Percentiles rank a stretch among this genome's conserved stretches.
Conservation (phyloP, 495 filamentous ascomycete genomes). For the Annulohypoxylon maeteangense region DNA sequence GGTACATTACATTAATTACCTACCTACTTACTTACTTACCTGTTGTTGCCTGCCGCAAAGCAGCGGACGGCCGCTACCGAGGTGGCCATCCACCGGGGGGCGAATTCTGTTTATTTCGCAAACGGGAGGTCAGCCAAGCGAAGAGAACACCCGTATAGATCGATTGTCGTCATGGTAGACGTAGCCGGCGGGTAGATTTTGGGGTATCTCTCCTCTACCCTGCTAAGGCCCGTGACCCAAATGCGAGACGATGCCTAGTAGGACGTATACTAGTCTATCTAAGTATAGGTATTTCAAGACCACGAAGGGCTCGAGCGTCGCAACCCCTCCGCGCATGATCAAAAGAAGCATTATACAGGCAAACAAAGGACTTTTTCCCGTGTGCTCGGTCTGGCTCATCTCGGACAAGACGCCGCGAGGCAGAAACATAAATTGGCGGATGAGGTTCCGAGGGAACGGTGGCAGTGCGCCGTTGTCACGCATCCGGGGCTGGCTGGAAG, state of each 20-base stretch:
- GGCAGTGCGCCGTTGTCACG: constrained; percentile 41
- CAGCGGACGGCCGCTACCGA: constrained; percentile 39
- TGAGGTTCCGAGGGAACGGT: constrained; percentile 33
- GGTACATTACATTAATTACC: no score
- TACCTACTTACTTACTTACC: neutral
- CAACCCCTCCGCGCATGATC: constrained; percentile 8
- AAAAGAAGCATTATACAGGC: neutral
- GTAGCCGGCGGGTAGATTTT: constrained; percentile 9
- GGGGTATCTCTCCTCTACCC: neutral
- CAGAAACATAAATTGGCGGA: constrained; percentile 14
- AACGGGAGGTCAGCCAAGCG: constrained; percentile 19
- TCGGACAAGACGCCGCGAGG: constrained; percentile 18
- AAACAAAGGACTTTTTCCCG: neutral
- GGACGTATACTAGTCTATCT: neutral
- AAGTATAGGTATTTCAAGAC: constrained; percentile 3
- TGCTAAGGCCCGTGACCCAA: constrained; percentile 30
- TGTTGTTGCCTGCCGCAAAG: constrained; percentile 25
- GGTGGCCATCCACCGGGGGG: constrained; percentile 36
- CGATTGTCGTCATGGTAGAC: neutral
- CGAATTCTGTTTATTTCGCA: constrained; percentile 7
- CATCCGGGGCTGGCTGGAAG: constrained; percentile 14
- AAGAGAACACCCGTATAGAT: constrained; percentile 11
- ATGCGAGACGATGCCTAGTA: constrained; percentile 8
- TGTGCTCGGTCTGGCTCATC: constrained; percentile 7
- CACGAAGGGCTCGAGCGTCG: constrained; percentile 19